Conservation (phyloP, 257 asterid species). For the Marsdenia floribunda region DNA sequence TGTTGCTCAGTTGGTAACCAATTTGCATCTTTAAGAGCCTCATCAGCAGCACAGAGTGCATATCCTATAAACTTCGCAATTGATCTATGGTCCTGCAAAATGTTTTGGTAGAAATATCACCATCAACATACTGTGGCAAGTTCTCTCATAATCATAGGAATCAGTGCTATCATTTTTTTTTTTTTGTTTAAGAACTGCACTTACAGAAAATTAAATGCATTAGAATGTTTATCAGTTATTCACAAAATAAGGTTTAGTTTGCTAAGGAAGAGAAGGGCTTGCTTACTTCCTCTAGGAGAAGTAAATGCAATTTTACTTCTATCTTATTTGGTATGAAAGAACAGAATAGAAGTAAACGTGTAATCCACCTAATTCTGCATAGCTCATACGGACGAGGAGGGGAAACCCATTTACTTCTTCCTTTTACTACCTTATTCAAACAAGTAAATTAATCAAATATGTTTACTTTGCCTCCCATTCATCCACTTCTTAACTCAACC, state of each 20-base stretch:
- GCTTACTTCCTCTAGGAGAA: no score
- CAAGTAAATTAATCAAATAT: no score
- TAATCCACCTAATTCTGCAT: no score
- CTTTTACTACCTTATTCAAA: no score
- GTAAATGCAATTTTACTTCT: no score
- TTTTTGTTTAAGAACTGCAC: neutral
- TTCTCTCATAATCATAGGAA: neutral
- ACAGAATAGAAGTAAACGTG: no score
- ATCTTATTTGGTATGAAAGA: no score
- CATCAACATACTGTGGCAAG: conserved; percentile 1
- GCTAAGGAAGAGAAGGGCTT: no score
- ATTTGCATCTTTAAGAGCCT: conserved; percentile 91
- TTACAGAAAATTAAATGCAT: neutral
- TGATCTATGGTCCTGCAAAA: conserved; percentile 77
- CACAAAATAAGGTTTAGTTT: neutral
- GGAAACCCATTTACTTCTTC: no score
- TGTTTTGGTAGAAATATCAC: conserved; percentile 18
- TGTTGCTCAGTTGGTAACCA: conserved; percentile 67
- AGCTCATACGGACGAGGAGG: no score
- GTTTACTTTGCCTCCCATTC: no score
- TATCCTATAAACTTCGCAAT: conserved; percentile 85
- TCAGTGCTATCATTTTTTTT: neutral
- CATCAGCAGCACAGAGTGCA: conserved; percentile 91
- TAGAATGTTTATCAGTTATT: neutral
- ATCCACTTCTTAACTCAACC: no score